Evolutionary conservation across 1,284 basidiomycete genomes (phyloP), one percentile per base, ranked within the genome.

Genomic region (Sanghuangporus baumii): DNA sequence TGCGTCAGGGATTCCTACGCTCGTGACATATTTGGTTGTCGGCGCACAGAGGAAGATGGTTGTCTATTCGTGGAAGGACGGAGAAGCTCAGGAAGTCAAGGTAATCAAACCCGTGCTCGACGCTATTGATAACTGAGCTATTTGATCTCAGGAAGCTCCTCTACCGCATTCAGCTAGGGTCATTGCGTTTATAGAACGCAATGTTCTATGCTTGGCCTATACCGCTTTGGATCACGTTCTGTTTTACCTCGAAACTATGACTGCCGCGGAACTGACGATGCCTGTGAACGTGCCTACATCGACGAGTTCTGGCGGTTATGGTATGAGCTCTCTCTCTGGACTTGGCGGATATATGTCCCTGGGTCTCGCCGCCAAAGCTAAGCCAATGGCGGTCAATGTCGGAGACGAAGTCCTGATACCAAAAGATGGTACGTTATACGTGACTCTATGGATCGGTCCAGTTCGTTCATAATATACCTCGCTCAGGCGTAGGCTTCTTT

Each of bases 311-410:
- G 71, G 80, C 38, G 78, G 78, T 41, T 76, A 82, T 69, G 79
- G 84, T 34, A 89, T 87, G 78, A 85, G 86, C 36, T 87, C 91
- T 0, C 78, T 96, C 40, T 85, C 84, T 9, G 91, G 93, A 1
- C 75, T 96, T 16, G 89, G 92, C 9, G 93, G 93, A 11, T 96
- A 96, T 71, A 94, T 97, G 85, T 92, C 90, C 11, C 75, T 96
- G 43, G 90, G 90, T 0, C 74, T 91, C 18, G 90, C 89, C 3
- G 80, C 84, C 9, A 91, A 87, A 70, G 80, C 83, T 4, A 92
- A 88, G 67, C 87, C 93, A 2, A 80, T 78, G 5, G 78, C 87
- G 2, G 78, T 87, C 2, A 81, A 79, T 16, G 76, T 91, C 31
- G 81, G 79, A 41, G 87, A 88, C 1, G 90, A 96, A 71, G 84